Evolutionary conservation across 352 stramenopile species (phyloP).

Genomic region (Pythium phragmiticola): DNA sequence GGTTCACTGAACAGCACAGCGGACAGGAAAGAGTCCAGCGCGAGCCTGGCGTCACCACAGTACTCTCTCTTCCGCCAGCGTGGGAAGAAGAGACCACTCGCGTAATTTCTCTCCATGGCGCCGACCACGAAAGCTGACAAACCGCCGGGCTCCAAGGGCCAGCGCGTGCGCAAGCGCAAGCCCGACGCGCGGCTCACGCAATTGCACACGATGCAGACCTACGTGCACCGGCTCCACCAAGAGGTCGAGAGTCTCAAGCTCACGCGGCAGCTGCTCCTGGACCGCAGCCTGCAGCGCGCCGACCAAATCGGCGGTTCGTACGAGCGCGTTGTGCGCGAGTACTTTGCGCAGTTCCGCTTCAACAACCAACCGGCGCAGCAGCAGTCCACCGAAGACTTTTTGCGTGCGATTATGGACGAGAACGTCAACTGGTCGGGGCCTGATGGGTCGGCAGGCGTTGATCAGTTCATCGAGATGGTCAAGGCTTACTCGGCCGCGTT

Average conservation of each 20-base stretch:
- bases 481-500: constrained; percentile 16
- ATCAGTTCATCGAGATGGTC: constrained; percentile 16
- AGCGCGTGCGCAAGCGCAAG: constrained; percentile 21
- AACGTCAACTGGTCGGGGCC: constrained; percentile 14
- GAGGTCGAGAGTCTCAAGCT: constrained; percentile 24
- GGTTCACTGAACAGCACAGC: too few relatives aligned
- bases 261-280: constrained; percentile 19
- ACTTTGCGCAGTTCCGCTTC: constrained; percentile 18
- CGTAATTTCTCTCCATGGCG: background rate
- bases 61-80: too few relatives aligned
- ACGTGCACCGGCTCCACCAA: constrained; percentile 21
- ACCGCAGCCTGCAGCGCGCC: constrained; percentile 17
- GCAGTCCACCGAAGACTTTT: constrained; percentile 6
- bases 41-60: too few relatives aligned
- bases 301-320: constrained; percentile 14
- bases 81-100: too few relatives aligned
- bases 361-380: background rate
- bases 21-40: too few relatives aligned
- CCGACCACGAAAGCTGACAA: constrained; percentile 1
- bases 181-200: constrained; percentile 18
- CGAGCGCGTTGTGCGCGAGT: constrained; percentile 19
- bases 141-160: constrained; percentile 7
- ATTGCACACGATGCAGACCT: constrained; percentile 14
- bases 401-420: constrained; percentile 19
- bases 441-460: background rate